Conservation (phyloP, 2,329 filamentous ascomycete species). For the Epichloe glyceriae region DNA sequence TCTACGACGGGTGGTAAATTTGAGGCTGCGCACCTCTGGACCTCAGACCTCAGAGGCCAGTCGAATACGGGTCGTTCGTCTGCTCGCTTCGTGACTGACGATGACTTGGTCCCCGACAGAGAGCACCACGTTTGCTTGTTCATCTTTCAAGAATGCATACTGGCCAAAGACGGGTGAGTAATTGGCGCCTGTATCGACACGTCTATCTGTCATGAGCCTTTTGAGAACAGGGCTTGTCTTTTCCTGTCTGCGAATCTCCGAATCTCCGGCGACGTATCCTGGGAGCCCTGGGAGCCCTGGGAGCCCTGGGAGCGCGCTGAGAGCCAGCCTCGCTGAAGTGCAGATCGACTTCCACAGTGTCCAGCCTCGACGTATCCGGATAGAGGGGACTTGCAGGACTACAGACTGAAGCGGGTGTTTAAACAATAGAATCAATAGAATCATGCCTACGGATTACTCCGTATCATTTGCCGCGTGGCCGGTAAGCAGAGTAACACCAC, state of each 20-base stretch:
- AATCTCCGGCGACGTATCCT: conserved; percentile 17
- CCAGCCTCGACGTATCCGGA: conserved; percentile 34
- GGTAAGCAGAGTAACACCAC: background rate
- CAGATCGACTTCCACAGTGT: conserved; percentile 40
- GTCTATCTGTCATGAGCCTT: conserved; percentile 54
- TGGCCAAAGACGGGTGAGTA: conserved; percentile 61
- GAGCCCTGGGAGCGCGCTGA: conserved; percentile 17
- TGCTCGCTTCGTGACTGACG: conserved; percentile 39
- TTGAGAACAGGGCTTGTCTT: conserved; percentile 44
- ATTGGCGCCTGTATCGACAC: conserved; percentile 55
- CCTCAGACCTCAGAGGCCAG: conserved; percentile 28
- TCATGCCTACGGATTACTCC: background rate
- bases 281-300: conserved; percentile 20
- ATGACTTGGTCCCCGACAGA: conserved; percentile 42
- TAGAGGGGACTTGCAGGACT: conserved; percentile 39
- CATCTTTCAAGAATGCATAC: conserved; percentile 46
- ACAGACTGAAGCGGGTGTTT: conserved; percentile 21
- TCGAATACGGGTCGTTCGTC: conserved; percentile 40
- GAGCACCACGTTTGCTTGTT: conserved; percentile 21
- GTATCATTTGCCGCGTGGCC: background rate
- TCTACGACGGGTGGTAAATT: conserved; percentile 11
- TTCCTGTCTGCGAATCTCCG: conserved; percentile 5
- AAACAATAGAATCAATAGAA: too few relatives aligned
- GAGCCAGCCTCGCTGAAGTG: conserved; percentile 32
- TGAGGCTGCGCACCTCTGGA: conserved; percentile 9